Base-by-base conservation (phyloP, 2,329 filamentous ascomycete genomes). In the Sclerotiophoma versabilis region DNA sequence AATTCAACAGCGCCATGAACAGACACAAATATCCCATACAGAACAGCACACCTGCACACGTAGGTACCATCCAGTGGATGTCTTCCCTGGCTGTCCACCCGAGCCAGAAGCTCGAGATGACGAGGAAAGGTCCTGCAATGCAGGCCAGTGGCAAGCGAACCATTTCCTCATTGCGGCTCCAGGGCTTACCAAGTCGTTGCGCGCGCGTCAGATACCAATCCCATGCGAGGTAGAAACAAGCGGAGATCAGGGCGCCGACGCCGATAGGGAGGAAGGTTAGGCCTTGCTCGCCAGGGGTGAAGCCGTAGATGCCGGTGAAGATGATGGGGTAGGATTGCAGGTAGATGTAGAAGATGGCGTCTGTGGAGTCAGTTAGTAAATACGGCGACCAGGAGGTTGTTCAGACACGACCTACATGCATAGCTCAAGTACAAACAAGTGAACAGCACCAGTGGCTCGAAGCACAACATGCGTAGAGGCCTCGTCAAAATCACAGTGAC, bases 301-400 rank as follows among this genome's bases (percentile, higher is more conserved):
- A 84, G 25, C 78, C 76, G 71, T 92, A 92, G 4, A 86, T 79
- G 20, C 75, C 79, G 8, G 54, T 77, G 71, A 91, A 93, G 59
- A 92, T 88, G 55, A 66, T 84, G 69, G 71, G 87, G 70, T 88
- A 93, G 2, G 88, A 87, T 70, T 91, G 86, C 64, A 93, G 91
- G 68, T 86, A 91, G 75, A 93, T 90, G 79, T 86, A 87, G 58
- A 87, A 84, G 55, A 87, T 81, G 3, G 79, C 83, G 20, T 74
- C 70, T 73, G 33, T 3, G n/a, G 3, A 12, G 14, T 17, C 4
- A 26, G 22, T 61, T 25, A 55, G 46, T 15, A 27, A 2, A 32
- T 8, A 32, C 5, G 10, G 26, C 5, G 22, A 3, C 14, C 9
- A 6, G 23, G 26, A 22, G 25, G 34, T 68, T 14, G 22, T 27